phyloP scores from a whole-genome alignment of 371 early-diverging fungal genomes.

The Parasitella parasitica region DNA sequence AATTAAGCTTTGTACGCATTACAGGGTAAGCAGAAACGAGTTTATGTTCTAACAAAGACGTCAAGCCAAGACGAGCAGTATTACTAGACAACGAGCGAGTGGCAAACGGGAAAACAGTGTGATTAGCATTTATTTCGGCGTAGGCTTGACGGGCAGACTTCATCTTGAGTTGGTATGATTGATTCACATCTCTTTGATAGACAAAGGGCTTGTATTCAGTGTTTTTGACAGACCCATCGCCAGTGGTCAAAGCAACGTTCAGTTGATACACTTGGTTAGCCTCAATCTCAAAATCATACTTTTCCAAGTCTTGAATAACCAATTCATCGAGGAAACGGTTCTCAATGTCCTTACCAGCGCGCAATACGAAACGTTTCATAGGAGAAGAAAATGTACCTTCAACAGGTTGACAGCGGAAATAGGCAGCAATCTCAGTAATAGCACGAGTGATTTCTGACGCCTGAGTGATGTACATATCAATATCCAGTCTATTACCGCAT shows the following conservation, averaged over 20 bases:
- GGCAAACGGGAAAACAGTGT: constrained; percentile 86
- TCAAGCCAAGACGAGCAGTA: constrained; percentile 83
- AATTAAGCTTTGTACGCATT: constrained; percentile 61
- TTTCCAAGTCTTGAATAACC: constrained; percentile 60
- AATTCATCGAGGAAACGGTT: constrained; percentile 79
- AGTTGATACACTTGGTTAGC: constrained; percentile 84
- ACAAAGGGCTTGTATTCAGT: constrained; percentile 77
- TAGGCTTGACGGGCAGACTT: constrained; percentile 77
- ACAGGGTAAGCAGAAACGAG: constrained; percentile 76
- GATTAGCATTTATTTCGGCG: constrained; percentile 68
- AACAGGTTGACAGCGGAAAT: constrained; percentile 85
- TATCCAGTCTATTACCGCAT: neutral
- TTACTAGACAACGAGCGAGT: constrained; percentile 71
- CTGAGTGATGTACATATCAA: constrained; percentile 17
- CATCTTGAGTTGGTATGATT: constrained; percentile 84
- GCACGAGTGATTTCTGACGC: constrained; percentile 71
- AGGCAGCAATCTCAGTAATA: constrained; percentile 74
- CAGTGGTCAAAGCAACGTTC: constrained; percentile 81
- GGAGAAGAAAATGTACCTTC: constrained; percentile 85
- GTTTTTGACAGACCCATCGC: constrained; percentile 72
- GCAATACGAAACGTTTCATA: constrained; percentile 80
- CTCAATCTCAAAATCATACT: constrained; percentile 66
- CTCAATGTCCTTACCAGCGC: constrained; percentile 81
- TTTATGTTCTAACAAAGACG: constrained; percentile 75
- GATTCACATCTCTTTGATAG: constrained; percentile 78